Evolutionary conservation across 2,329 filamentous ascomycete species (phyloP), one percentile per base, ranked within the genome.

Genomic region (Harringtonia lauricola): DNA sequence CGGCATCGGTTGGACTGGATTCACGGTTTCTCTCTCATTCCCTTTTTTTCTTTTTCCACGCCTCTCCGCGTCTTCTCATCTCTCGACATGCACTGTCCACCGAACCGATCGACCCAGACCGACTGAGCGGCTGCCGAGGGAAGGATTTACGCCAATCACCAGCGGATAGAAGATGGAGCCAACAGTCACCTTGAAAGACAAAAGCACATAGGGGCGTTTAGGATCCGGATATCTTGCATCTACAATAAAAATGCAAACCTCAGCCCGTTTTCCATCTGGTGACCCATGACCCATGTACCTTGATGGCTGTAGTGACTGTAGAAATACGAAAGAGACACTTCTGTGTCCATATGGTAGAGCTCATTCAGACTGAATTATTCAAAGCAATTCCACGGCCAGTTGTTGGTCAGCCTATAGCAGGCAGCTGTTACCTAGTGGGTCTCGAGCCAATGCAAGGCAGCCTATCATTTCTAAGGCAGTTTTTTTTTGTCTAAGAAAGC

Each of bases 191-290:
- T 68, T 42, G 35, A 46, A 44, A 47, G 30, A 36, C 29, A 17
- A 42, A 42, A 44, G 43, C 42, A 43, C 18, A 31, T 41, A 39
- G 21, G 77, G 80, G 81, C 80, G 82, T 85, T 79, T 74, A 73
- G 76, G 72, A 71, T 80, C 82, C 81, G 82, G 82, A 86, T 86
- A 85, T 85, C 81, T 83, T 76, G 79, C 81, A 83, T 79, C 70
- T 72, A 66, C 26, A 46, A 47, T 67, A 55, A 51, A 50, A 51
- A 49, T 48, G 49, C 59, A 55, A 69, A 45, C 14, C 12, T n/a
- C n/a, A 33, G 38, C 33, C 31, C 17, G 18, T 35, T 24, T 17
- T 18, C 4, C 19, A 33, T 10, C 21, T 35, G 6, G 15, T 15
- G 13, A 15, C 15, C 9, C 14, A 29, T 22, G 26, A 41, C 17